Evolutionary conservation across 2,329 filamentous ascomycete genomes (phyloP).

Genomic region (Trichoderma asperellum): DNA sequence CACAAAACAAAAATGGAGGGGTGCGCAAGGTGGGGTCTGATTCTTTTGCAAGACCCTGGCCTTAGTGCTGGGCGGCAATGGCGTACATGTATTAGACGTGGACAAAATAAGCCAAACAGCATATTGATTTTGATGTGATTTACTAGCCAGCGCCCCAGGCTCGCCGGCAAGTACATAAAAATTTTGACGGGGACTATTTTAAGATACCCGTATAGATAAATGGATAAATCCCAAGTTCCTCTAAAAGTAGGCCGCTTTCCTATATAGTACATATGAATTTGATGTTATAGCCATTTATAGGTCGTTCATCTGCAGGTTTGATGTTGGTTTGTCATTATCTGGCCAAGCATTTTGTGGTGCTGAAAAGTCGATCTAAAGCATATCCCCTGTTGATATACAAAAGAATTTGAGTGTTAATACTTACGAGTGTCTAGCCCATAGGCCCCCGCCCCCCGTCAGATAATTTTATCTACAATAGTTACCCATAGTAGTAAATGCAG

Average conservation of each 20-base stretch:
- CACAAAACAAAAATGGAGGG: conserved; percentile 21
- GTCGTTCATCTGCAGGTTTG: neutral
- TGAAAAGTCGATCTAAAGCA: too few relatives aligned
- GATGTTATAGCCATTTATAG: neutral
- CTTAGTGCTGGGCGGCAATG: neutral
- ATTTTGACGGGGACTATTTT: neutral
- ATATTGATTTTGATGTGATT: neutral
- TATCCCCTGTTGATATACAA: too few relatives aligned
- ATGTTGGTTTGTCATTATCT: too few relatives aligned
- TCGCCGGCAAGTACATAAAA: neutral
- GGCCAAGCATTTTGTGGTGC: too few relatives aligned
- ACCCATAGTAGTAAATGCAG: neutral
- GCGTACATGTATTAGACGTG: neutral
- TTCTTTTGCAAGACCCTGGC: conserved; percentile 11
- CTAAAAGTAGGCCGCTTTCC: neutral
- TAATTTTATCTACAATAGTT: too few relatives aligned
- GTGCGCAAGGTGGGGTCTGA: conserved; percentile 22
- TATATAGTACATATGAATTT: neutral
- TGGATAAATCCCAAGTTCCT: neutral
- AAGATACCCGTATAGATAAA: neutral
- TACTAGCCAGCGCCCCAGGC: too few relatives aligned
- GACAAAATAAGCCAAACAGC: neutral
- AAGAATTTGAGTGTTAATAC: too few relatives aligned
- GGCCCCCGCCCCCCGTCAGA: too few relatives aligned
- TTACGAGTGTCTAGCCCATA: too few relatives aligned